phyloP scores from a whole-genome alignment of 441 rosid species.

The Erodium chrysanthum region DNA sequence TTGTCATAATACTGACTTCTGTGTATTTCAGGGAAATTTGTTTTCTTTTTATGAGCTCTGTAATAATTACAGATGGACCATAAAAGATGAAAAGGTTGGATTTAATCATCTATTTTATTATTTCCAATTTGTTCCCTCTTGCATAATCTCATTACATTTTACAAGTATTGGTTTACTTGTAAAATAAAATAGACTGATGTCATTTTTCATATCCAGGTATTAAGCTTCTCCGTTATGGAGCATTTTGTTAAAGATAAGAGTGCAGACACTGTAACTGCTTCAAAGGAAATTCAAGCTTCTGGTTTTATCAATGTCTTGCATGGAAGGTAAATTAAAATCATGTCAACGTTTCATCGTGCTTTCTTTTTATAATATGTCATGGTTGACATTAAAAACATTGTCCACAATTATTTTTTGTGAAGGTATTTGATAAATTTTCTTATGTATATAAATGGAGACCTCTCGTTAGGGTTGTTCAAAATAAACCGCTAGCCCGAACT shows the following conservation, averaged over 20 bases:
- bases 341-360: background rate
- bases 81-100: conserved; percentile 66
- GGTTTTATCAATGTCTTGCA: conserved; percentile 50
- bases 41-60: conserved; percentile 83
- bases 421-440: too few relatives aligned
- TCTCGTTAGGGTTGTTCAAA: background rate
- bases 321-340: conserved; percentile 54
- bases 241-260: conserved; percentile 23
- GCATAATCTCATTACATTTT: background rate
- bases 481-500: too few relatives aligned
- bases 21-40: conserved; percentile 59
- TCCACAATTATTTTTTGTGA: conserved; percentile 1
- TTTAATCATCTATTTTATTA: conserved; percentile 10
- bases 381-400: background rate
- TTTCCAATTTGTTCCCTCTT: conserved; percentile 18
- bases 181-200: conserved; percentile 7
- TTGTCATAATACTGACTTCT: conserved; percentile 23
- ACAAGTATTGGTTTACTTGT: conserved; percentile 10
- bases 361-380: background rate
- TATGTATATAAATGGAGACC: background rate
- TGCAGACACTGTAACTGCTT: conserved; percentile 26
- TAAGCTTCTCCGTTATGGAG: conserved; percentile 33
- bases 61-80: conserved; percentile 58
- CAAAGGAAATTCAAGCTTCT: conserved; percentile 27
- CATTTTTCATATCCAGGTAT: conserved; percentile 41